Conservation (phyloP, 78 protist species). For the Ministeria vibrans region DNA sequence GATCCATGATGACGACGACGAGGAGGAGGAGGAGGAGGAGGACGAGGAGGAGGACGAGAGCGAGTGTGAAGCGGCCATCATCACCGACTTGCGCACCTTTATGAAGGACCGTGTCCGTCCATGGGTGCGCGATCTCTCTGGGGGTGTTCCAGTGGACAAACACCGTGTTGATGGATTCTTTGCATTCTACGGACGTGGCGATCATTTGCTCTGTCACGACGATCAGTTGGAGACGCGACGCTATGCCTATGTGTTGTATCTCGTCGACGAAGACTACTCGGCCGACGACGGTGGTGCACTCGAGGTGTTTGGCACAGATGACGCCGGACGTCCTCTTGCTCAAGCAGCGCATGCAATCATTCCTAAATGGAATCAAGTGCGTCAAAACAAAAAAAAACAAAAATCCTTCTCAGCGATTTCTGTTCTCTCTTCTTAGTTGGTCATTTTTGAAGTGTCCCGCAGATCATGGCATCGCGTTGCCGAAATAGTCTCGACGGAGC, state of each 20-base stretch:
- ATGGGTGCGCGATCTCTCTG: neutral
- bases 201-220: slow-evolving; percentile 18
- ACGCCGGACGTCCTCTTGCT: neutral
- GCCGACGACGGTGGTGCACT: slow-evolving; percentile 3
- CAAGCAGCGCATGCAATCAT: neutral
- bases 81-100: neutral
- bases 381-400: no score
- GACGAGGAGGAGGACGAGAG: neutral
- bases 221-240: slow-evolving; percentile 10
- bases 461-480: neutral
- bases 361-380: no score
- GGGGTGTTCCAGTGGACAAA: neutral
- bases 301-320: neutral
- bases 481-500: neutral
- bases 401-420: neutral
- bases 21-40: neutral
- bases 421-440: neutral
- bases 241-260: slow-evolving; percentile 6
- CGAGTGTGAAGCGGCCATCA: neutral
- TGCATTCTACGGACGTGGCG: neutral
- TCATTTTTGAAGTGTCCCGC: neutral
- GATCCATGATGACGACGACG: neutral
- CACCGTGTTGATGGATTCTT: neutral
- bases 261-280: neutral
- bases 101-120: neutral